Percentiles rank a stretch among this genome's conserved stretches.
Conservation (phyloP, 768 basidiomycete genomes). For the Tricholoma saponaceum region DNA sequence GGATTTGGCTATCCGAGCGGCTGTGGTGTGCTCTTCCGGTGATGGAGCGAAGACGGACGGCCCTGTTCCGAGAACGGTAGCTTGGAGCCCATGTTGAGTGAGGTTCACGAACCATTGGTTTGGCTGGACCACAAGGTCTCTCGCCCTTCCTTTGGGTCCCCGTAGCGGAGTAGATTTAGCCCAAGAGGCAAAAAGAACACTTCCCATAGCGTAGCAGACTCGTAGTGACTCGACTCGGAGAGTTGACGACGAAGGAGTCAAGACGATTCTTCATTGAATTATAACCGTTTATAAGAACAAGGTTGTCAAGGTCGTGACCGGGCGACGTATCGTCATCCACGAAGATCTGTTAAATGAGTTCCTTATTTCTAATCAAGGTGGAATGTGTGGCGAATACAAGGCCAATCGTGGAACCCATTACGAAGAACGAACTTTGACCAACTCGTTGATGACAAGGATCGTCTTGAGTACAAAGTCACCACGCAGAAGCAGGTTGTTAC, state of each 20-base stretch:
- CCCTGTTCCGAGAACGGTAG: constrained; percentile 1
- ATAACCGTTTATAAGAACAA: not conserved
- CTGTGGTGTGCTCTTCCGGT: constrained; percentile 4
- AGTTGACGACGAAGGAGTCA: not conserved
- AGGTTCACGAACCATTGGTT: not conserved
- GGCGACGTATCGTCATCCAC: not conserved
- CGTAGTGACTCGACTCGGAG: not conserved
- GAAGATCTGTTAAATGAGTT: not conserved
- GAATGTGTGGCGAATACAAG: not conserved
- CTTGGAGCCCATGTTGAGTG: not conserved
- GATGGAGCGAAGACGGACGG: constrained; percentile 10
- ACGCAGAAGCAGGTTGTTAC: no score
- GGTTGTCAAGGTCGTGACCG: not conserved
- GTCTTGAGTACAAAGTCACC: not conserved
- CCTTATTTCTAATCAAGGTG: not conserved
- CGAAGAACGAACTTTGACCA: not conserved
- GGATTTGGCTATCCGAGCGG: not conserved
- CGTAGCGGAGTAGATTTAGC: not conserved
- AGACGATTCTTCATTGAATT: not conserved
- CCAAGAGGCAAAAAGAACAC: not conserved
- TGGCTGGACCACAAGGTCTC: not conserved
- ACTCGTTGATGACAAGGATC: not conserved
- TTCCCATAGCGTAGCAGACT: constrained; percentile 31
- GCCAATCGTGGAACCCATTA: not conserved
- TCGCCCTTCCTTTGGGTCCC: constrained; percentile 2